Conservation (phyloP, 1,284 basidiomycete species). For the Inonotus hispidus region DNA sequence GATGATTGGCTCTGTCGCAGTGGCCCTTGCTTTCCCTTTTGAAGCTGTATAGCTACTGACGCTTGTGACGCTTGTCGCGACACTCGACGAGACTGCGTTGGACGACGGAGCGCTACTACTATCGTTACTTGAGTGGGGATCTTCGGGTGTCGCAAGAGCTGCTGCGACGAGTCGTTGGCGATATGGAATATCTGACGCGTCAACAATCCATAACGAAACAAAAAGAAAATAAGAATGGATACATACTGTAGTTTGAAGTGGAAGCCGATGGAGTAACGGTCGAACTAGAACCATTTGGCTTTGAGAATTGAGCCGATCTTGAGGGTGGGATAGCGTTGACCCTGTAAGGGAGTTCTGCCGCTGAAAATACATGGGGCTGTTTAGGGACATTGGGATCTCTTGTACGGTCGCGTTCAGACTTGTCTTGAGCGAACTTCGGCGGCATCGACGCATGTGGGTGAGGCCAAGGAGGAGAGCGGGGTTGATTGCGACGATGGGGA, state of each 20-base stretch:
- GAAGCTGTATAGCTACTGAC: background rate
- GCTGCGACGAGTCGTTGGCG: slow-evolving; percentile 3
- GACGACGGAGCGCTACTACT: slow-evolving; percentile 5
- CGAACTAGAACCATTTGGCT: background rate
- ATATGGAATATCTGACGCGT: background rate
- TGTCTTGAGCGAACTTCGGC: slow-evolving; percentile 2
- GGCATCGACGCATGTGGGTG: slow-evolving; percentile 4
- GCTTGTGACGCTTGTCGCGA: background rate
- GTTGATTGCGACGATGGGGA: slow-evolving; percentile 1
- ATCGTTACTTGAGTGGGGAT: background rate
- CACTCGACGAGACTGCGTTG: background rate
- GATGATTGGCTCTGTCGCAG: background rate
- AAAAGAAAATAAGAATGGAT: background rate
- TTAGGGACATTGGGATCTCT: background rate
- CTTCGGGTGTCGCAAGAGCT: background rate
- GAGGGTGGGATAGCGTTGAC: slow-evolving; percentile 11
- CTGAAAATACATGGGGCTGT: slow-evolving; percentile 2
- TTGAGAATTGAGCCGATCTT: background rate
- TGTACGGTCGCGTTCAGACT: background rate
- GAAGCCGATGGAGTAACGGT: background rate
- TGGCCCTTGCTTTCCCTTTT: background rate
- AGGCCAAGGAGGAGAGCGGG: background rate
- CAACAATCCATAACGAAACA: background rate
- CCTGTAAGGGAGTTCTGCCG: slow-evolving; percentile 15
- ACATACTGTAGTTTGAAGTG: slow-evolving; percentile 2